Evolutionary conservation across 2,329 filamentous ascomycete species (phyloP), one percentile per base, ranked within the genome.

Genomic region (Grosmannia huntii): DNA sequence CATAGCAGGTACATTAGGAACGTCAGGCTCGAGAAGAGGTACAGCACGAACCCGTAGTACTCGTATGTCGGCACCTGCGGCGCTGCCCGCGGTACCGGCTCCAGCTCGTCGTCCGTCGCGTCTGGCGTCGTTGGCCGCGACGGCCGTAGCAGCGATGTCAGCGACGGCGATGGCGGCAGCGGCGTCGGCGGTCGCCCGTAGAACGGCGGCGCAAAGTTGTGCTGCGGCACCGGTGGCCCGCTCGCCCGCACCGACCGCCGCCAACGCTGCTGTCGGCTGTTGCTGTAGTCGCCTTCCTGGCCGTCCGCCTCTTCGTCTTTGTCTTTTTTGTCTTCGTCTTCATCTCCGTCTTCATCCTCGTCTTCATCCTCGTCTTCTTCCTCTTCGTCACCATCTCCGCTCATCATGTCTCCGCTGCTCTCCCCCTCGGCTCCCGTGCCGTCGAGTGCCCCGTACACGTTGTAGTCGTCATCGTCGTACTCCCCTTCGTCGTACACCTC

Each of bases 51-150:
- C 69, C 94, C 94, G 70, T 97, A 97, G 81, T 97, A 99, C 70
- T 99, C 94, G 75, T 99, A 97, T 0, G 94, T 99, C n/a, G 94
- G 94, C 2, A 99, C 91, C 69, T 94, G 90, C 1, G 94, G 94
- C 57, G 86, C 86, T 1, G 90, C 91, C 58, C 90, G 86, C 6
- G 91, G 89, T 21, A 96, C 83, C 2, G 81, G 85, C 65, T 84
- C 78, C 44, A 87, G 81, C 65, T 97, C 92, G 64, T 91, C 87
- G 72, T 95, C 91, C 0, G 89, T 95, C 46, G 86, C 89, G 68
- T 96, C 91, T 16, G 94, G 92, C 0, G 92, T 97, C 1, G 89
- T 95, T 0, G 91, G 92, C n/a, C 91, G 82, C 28, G 90, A 95
- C 3, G 89, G 89, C 1, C 91, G 87, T 9, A 97, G 81, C 23